Evolutionary conservation across 345 rosid species (phyloP).

Genomic region (Arabidopsis thaliana): TAIR10.1 NC_003076.8:6195501-6196000

Average conservation of each 20-base stretch:
- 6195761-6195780: conserved; percentile 29
- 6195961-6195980: not conserved
- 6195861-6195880: not conserved
- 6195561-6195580: conserved; percentile 12
- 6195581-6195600: conserved; percentile 17
- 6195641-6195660: not conserved
- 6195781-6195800: conserved; percentile 19
- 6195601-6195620: not conserved
- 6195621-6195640: conserved; percentile 23
- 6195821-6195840: not conserved
- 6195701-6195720: conserved; percentile 44
- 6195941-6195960: not conserved
- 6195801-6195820: not conserved
- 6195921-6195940: not conserved
- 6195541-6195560: conserved; percentile 26
- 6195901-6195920: not conserved
- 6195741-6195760: conserved; percentile 16
- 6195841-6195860: not conserved
- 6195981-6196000: not conserved
- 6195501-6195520: conserved; percentile 40
- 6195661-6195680: not conserved
- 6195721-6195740: conserved; percentile 35
- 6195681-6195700: conserved; percentile 22
- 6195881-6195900: not conserved
- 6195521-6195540: conserved; percentile 43